Conservation (phyloP, 805 yeast genomes). For the Ogataea polymorpha region DNA sequence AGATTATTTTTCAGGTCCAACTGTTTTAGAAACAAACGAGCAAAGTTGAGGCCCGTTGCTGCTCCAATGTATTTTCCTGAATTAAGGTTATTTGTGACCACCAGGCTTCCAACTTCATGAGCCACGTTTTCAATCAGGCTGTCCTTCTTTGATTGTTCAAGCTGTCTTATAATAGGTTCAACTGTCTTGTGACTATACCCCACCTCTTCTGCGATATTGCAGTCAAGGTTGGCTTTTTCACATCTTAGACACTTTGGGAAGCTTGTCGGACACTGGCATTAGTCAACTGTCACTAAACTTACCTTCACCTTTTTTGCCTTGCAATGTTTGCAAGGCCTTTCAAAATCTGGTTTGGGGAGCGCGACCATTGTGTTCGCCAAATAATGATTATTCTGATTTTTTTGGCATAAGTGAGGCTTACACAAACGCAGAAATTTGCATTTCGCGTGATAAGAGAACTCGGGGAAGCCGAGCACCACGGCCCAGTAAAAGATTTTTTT, state of each 20-base stretch:
- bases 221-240: constrained; percentile 14
- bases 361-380: not conserved
- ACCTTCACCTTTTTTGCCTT: constrained; percentile 25
- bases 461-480: not conserved
- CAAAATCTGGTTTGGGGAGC: constrained; percentile 16
- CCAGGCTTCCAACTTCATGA: constrained; percentile 26
- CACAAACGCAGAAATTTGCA: too few species aligned
- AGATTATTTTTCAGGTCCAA: constrained; percentile 19
- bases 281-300: constrained; percentile 1
- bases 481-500: too few species aligned
- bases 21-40: constrained; percentile 20
- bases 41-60: constrained; percentile 28
- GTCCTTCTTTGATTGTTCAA: constrained; percentile 13
- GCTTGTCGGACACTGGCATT: constrained; percentile 22
- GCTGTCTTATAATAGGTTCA: constrained; percentile 11
- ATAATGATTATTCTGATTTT: not conserved
- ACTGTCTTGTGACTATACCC: constrained; percentile 25
- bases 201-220: constrained; percentile 22
- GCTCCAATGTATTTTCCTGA: constrained; percentile 27
- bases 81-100: constrained; percentile 13
- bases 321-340: constrained; percentile 23
- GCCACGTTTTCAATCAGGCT: constrained; percentile 24
- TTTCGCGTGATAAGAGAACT: not conserved
- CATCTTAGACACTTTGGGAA: constrained; percentile 23
- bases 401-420: not conserved